Percentiles rank a stretch among this genome's conserved stretches.
Evolutionary conservation across 2,329 filamentous ascomycete genomes (phyloP).

Genomic region (Pezicula rhizophila): DNA sequence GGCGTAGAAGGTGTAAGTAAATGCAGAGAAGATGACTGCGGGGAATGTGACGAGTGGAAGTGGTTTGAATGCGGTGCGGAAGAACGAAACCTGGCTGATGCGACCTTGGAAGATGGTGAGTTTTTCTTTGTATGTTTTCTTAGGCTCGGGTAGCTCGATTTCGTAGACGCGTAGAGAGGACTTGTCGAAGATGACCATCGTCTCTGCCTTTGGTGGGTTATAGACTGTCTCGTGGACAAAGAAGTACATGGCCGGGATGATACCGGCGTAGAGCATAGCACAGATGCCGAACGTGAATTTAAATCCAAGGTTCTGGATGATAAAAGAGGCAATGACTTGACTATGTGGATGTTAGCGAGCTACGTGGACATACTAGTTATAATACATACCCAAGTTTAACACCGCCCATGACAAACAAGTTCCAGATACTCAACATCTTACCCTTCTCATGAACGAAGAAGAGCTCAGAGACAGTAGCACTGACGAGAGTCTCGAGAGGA

Average conservation of each 20-base stretch:
- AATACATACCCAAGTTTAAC: conserved; percentile 9
- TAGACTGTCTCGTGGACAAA: conserved; percentile 36
- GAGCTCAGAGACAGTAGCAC: conserved; percentile 4
- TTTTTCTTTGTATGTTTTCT: conserved; percentile 1
- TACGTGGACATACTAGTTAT: neutral
- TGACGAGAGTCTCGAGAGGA: conserved; percentile 5
- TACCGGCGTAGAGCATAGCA: conserved; percentile 32
- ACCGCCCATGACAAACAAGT: conserved; percentile 4
- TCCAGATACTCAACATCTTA: conserved; percentile 8
- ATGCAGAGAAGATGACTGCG: conserved; percentile 3
- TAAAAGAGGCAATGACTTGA: conserved; percentile 33
- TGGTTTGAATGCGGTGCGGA: conserved; percentile 20
- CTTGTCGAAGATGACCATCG: conserved; percentile 3
- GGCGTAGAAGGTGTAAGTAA: conserved; percentile 11
- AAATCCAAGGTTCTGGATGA: conserved; percentile 25
- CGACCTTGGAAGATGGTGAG: conserved; percentile 20
- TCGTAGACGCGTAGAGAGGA: conserved; percentile 1
- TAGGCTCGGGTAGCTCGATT: conserved; percentile 1
- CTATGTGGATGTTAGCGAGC: conserved; percentile 13
- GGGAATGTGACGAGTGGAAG: conserved; percentile 22
- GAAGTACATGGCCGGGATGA: conserved; percentile 33
- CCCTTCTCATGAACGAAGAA: conserved; percentile 8
- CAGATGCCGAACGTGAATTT: conserved; percentile 27
- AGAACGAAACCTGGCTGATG: conserved; percentile 21
- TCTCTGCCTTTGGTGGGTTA: neutral